phyloP scores from a whole-genome alignment of 1,139 yeast genomes.

The Lodderomyces beijingensis region DNA sequence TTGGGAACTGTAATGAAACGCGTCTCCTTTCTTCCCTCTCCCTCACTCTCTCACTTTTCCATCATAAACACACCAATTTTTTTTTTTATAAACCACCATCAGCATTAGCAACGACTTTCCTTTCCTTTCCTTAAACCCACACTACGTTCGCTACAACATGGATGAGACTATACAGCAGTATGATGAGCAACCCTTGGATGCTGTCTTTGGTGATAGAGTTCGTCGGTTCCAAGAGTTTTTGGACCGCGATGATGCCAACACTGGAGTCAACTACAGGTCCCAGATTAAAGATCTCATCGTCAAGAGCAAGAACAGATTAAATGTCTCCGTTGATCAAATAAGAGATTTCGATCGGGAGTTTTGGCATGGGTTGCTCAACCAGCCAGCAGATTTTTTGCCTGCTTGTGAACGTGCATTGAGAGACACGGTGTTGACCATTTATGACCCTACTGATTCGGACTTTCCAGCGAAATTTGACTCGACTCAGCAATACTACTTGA shows the following conservation, averaged over 20 bases:
- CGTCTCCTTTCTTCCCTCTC: conserved; percentile 16
- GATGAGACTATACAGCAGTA: conserved; percentile 3
- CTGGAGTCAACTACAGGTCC: conserved; percentile 58
- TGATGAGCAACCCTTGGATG: conserved; percentile 38
- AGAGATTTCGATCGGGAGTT: conserved; percentile 77
- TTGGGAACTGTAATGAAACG: conserved; percentile 30
- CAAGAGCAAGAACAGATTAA: conserved; percentile 61
- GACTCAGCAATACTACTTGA: conserved; percentile 66
- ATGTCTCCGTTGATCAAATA: conserved; percentile 79
- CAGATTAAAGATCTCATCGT: conserved; percentile 69
- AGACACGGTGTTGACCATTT: conserved; percentile 70
- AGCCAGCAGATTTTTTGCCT: conserved; percentile 84
- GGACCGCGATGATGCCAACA: conserved; percentile 43
- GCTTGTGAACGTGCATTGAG: conserved; percentile 85
- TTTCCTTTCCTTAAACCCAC: background rate
- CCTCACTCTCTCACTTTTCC: conserved; percentile 1
- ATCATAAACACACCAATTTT: background rate
- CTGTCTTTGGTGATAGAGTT: conserved; percentile 72
- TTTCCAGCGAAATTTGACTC: conserved; percentile 48
- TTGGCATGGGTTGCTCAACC: conserved; percentile 72
- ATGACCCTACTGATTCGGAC: conserved; percentile 52
- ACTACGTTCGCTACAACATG: background rate
- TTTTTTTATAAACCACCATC: too few relatives aligned
- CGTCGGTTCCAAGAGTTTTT: conserved; percentile 87
- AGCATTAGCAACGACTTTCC: too few relatives aligned